phyloP scores from a whole-genome alignment of 371 early-diverging fungal species.

The Syncephalastrum contaminatum region DNA sequence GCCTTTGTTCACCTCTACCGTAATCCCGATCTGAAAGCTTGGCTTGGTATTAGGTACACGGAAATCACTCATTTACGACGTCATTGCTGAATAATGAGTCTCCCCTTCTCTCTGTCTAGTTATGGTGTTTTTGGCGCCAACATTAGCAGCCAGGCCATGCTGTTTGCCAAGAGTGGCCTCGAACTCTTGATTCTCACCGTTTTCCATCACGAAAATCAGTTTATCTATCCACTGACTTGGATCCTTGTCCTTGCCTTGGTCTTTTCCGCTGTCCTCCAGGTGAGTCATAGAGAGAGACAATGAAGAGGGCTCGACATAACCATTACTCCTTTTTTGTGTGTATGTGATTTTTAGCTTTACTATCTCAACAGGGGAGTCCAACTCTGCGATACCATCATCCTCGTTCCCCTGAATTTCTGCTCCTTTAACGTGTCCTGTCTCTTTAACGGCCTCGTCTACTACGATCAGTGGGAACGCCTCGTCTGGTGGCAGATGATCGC shows the following conservation, averaged over 20 bases:
- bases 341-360: constrained; percentile 54
- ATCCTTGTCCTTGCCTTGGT: constrained; percentile 65
- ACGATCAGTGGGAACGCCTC: constrained; percentile 72
- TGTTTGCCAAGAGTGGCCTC: constrained; percentile 84
- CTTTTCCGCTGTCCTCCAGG: constrained; percentile 69
- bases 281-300: constrained; percentile 14
- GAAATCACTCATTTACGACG: neutral
- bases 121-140: constrained; percentile 77
- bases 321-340: constrained; percentile 1
- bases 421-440: constrained; percentile 78
- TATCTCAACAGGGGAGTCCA: constrained; percentile 76
- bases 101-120: constrained; percentile 20
- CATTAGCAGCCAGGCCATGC: constrained; percentile 75
- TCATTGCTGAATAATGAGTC: neutral
- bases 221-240: constrained; percentile 74
- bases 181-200: constrained; percentile 69
- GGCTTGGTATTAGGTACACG: constrained; percentile 48
- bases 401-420: constrained; percentile 78
- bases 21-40: constrained; percentile 29
- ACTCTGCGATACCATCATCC: constrained; percentile 75
- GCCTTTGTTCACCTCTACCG: constrained; percentile 14
- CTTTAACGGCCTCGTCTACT: constrained; percentile 79
- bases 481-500: constrained; percentile 64
- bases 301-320: neutral
- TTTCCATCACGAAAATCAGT: constrained; percentile 67